Percentiles rank a stretch among this genome's conserved stretches.
These are phyloP conservation scores for Camelina sativa DNA, from an alignment of 345 rosid genomes.

Conservation along the genomic window DNA sequence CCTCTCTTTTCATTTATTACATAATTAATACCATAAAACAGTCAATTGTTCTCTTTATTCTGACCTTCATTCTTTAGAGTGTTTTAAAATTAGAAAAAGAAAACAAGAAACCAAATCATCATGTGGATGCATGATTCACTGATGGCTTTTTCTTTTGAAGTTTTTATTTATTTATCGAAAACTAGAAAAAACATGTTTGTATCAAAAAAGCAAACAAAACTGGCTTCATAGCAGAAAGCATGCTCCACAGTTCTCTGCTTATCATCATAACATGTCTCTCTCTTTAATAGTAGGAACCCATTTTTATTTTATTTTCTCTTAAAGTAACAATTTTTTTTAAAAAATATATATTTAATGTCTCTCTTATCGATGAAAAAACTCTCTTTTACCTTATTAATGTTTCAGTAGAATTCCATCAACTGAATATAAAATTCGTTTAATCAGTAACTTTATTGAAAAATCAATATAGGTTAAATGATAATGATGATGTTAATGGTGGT, in stretches of 20 bases:
- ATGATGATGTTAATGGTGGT: conserved; percentile 22
- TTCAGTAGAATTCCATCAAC: conserved; percentile 30
- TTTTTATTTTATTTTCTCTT: neutral
- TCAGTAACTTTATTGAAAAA: conserved; percentile 14
- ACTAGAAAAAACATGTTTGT: conserved; percentile 32
- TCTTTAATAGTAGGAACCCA: conserved; percentile 8
- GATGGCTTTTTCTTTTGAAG: conserved; percentile 10
- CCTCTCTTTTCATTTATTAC: conserved; percentile 28
- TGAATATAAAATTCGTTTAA: neutral
- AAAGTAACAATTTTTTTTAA: too few relatives aligned
- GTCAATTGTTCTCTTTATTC: conserved; percentile 35
- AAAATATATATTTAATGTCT: neutral
- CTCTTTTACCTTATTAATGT: conserved; percentile 20
- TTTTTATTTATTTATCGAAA: neutral
- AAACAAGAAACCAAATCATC: conserved; percentile 12
- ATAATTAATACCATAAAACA: conserved; percentile 30
- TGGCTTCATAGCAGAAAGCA: conserved; percentile 43
- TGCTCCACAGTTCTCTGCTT: conserved; percentile 42
- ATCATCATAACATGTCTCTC: conserved; percentile 42
- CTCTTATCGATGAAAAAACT: neutral
- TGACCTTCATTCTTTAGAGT: conserved; percentile 32
- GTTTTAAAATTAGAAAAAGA: neutral
- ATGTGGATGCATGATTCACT: conserved; percentile 41
- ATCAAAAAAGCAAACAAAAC: conserved; percentile 41
- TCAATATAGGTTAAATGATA: neutral